Percentiles rank a stretch among this genome's conserved stretches.
phyloP scores from a whole-genome alignment of 768 basidiomycete species.

The Fomitopsis serialis region DNA sequence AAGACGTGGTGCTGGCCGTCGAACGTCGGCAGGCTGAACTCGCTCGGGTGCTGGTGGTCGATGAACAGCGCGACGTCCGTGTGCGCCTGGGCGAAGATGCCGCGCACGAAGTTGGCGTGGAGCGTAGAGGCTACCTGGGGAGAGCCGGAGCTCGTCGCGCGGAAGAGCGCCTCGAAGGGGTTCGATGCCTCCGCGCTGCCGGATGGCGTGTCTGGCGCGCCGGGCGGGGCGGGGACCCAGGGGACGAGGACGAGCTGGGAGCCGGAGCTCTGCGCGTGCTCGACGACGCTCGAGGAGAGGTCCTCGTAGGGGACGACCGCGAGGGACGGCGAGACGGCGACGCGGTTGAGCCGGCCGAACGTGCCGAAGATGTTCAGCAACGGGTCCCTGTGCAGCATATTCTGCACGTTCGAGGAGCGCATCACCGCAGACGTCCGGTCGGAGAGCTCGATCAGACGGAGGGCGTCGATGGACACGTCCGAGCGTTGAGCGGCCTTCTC shows the following conservation, averaged over 20 bases:
- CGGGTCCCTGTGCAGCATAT: conserved; percentile 67
- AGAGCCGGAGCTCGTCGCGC: conserved; percentile 21
- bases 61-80: conserved; percentile 83
- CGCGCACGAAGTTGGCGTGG: conserved; percentile 82
- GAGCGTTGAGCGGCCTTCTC: neutral
- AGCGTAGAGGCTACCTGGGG: conserved; percentile 44
- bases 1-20: conserved; percentile 58
- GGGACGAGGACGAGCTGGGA: conserved; percentile 80
- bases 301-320: conserved; percentile 76
- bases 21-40: conserved; percentile 16
- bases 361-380: conserved; percentile 69
- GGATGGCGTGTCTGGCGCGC: conserved; percentile 7
- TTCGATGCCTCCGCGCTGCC: conserved; percentile 34
- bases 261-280: conserved; percentile 52
- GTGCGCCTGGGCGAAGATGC: conserved; percentile 64
- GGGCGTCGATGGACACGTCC: conserved; percentile 57
- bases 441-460: conserved; percentile 81
- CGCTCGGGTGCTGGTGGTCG: conserved; percentile 40
- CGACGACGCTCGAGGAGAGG: conserved; percentile 61
- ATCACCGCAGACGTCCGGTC: conserved; percentile 63
- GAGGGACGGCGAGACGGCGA: conserved; percentile 59
- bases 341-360: conserved; percentile 67
- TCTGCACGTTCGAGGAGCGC: conserved; percentile 59
- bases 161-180: conserved; percentile 72
- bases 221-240: conserved; percentile 52